Conservation (phyloP, 208 protist species). For the Wallacemonas sp. region DNA sequence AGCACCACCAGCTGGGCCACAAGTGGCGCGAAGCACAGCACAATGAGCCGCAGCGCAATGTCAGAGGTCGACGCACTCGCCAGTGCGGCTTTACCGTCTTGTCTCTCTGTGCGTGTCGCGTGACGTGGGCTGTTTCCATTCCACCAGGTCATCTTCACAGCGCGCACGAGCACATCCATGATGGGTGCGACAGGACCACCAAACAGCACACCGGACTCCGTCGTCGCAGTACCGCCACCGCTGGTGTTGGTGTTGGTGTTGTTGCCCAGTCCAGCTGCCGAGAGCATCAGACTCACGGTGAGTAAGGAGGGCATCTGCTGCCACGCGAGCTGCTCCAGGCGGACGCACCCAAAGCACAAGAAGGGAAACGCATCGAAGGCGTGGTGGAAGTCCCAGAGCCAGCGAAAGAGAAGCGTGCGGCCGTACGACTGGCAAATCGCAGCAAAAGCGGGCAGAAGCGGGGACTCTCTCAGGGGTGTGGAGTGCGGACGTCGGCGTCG, state of each 20-base stretch:
- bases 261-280: too few species aligned
- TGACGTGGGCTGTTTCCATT: background rate
- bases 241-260: too few species aligned
- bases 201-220: background rate
- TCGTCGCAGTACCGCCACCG: background rate
- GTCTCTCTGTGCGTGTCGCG: background rate
- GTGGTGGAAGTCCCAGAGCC: constrained; percentile 67
- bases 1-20: constrained; percentile 34
- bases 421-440: constrained; percentile 44
- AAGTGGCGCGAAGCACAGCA: constrained; percentile 20
- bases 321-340: constrained; percentile 26
- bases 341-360: constrained; percentile 55
- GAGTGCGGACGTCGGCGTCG: too few species aligned
- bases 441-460: constrained; percentile 13
- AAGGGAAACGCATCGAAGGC: constrained; percentile 63
- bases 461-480: background rate
- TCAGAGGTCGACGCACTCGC: background rate
- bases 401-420: constrained; percentile 54
- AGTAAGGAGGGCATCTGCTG: constrained; percentile 33
- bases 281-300: constrained; percentile 56
- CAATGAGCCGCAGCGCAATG: constrained; percentile 25
- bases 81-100: background rate
- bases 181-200: background rate
- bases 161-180: background rate
- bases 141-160: background rate